Percentiles rank a stretch among this genome's conserved stretches.
These are phyloP conservation scores for Metschnikowia matae DNA, from an alignment of 805 yeast species.

Conservation along the genomic window DNA sequence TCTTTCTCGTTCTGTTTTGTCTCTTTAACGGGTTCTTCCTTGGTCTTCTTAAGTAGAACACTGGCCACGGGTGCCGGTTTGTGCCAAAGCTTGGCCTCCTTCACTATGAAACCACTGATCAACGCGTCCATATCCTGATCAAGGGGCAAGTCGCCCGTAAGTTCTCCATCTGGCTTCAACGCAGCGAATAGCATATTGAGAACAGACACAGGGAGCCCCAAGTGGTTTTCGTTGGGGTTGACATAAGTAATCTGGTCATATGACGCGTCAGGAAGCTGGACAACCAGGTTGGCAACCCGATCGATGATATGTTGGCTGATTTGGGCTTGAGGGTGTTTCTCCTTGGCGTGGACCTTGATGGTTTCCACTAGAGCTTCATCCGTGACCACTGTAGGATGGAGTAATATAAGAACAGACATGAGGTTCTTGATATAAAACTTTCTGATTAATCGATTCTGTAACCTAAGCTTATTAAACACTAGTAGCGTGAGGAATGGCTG, in stretches of 20 bases:
- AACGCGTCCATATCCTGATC: slow-evolving; percentile 58
- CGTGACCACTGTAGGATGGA: slow-evolving; percentile 67
- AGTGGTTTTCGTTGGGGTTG: slow-evolving; percentile 48
- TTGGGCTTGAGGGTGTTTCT: slow-evolving; percentile 25
- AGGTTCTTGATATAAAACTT: too few relatives aligned
- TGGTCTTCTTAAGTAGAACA: slow-evolving; percentile 31
- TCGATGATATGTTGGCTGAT: slow-evolving; percentile 53
- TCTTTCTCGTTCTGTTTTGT: neutral
- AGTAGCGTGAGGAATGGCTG: too few relatives aligned
- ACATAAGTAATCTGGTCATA: slow-evolving; percentile 49
- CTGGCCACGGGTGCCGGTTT: slow-evolving; percentile 42
- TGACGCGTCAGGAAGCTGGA: slow-evolving; percentile 30
- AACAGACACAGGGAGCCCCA: slow-evolving; percentile 45
- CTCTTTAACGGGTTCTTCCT: neutral
- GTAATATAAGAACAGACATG: slow-evolving; percentile 40
- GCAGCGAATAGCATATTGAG: slow-evolving; percentile 37
- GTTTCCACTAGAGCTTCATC: slow-evolving; percentile 44
- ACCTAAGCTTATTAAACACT: too few relatives aligned
- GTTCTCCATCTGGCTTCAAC: slow-evolving; percentile 41
- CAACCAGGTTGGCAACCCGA: slow-evolving; percentile 49
- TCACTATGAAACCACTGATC: slow-evolving; percentile 57
- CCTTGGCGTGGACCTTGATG: slow-evolving; percentile 30
- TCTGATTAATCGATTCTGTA: too few relatives aligned
- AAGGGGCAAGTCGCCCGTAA: slow-evolving; percentile 51
- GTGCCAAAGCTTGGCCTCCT: slow-evolving; percentile 45